These are phyloP conservation scores for Suillus ampliporus DNA, from an alignment of 768 basidiomycete species.

Conservation along the genomic window DNA sequence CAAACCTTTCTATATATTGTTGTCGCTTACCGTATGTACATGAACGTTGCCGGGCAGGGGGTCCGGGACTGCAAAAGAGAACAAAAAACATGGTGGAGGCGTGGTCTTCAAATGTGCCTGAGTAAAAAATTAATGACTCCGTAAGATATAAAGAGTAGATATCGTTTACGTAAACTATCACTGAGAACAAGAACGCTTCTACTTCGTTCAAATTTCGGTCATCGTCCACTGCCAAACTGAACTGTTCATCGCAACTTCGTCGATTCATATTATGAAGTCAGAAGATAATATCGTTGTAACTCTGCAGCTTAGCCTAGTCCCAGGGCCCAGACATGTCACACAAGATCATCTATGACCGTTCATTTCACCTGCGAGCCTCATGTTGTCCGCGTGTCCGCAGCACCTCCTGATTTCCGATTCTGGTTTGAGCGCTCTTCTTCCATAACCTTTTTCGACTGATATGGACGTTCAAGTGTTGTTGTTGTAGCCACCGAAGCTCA, in stretches of 20 bases:
- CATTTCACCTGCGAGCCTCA: conserved; percentile 2
- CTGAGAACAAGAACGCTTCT: too few relatives aligned
- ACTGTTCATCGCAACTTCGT: too few relatives aligned
- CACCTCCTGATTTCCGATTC: neutral
- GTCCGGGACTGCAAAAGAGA: conserved; percentile 1
- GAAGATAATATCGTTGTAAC: too few relatives aligned
- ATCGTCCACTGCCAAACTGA: too few relatives aligned
- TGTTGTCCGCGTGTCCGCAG: conserved; percentile 3
- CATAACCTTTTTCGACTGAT: neutral
- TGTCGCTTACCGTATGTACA: too few relatives aligned
- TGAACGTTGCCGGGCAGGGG: neutral
- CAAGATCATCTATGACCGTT: neutral
- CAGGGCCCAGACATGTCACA: neutral
- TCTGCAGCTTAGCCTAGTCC: too few relatives aligned
- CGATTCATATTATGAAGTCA: too few relatives aligned
- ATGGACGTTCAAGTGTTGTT: too few relatives aligned
- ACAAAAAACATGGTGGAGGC: conserved; percentile 12
- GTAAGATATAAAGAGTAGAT: conserved; percentile 20
- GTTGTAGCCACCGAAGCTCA: too few relatives aligned
- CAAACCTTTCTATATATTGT: conserved; percentile 13
- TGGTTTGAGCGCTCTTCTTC: neutral
- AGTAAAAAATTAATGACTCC: neutral
- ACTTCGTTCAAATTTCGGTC: too few relatives aligned
- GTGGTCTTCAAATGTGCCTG: conserved; percentile 15
- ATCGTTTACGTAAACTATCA: too few relatives aligned